Conservation (phyloP, 2,329 filamentous ascomycete species). For the Chalaropsis thielavioides region DNA sequence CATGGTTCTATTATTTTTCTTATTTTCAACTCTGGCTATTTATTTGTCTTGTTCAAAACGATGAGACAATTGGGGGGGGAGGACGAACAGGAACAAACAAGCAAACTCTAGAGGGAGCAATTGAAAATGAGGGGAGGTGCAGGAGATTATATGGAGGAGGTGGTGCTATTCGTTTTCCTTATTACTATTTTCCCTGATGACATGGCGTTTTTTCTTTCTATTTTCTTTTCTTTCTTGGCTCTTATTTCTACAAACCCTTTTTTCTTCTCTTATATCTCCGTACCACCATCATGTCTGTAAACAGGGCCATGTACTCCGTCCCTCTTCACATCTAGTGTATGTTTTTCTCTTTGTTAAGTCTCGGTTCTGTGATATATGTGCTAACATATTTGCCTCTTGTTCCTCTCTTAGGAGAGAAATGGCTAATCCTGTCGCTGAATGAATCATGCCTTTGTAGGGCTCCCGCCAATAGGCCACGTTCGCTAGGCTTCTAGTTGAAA, state of each 20-base stretch:
- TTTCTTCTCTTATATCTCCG: conserved; percentile 7
- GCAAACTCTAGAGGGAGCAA: background rate
- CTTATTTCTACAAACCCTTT: background rate
- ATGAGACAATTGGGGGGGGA: background rate
- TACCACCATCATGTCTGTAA: background rate
- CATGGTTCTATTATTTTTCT: background rate
- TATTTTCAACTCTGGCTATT: background rate
- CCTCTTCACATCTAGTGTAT: background rate
- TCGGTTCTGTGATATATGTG: background rate
- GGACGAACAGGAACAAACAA: background rate
- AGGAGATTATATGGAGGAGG: background rate
- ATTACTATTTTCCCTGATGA: conserved; percentile 6
- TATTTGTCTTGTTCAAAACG: background rate
- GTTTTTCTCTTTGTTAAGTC: background rate
- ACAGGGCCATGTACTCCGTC: background rate
- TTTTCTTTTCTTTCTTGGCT: conserved; percentile 1
- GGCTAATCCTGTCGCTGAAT: background rate
- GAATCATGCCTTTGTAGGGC: background rate
- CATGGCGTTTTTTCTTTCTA: background rate
- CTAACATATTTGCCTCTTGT: background rate
- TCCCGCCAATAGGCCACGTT: background rate
- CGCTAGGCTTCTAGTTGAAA: background rate
- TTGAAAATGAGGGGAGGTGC: background rate
- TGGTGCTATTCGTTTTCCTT: background rate
- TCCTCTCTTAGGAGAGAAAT: background rate